These are phyloP conservation scores for Apiospora malaysiana DNA, from an alignment of 2,329 filamentous ascomycete species.

Conservation along the genomic window DNA sequence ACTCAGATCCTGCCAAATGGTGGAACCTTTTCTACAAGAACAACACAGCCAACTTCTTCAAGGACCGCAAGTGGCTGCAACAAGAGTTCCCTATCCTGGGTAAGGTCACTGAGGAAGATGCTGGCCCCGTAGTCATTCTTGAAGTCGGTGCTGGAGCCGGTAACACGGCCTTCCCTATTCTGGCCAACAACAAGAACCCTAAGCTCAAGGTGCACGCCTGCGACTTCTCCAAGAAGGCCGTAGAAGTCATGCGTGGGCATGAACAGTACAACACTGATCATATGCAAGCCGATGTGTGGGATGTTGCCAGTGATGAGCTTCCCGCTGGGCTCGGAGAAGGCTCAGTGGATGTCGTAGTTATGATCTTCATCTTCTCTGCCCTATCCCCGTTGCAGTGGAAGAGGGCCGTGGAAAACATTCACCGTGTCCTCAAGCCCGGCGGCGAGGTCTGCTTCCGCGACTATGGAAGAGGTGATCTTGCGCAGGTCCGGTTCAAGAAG, in stretches of 20 bases:
- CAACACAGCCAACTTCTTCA: conserved; percentile 97
- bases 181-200: conserved; percentile 83
- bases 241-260: conserved; percentile 87
- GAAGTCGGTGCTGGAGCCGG: conserved; percentile 96
- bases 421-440: conserved; percentile 84
- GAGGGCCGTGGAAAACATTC: conserved; percentile 80
- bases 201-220: conserved; percentile 87
- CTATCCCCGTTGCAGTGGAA: conserved; percentile 85
- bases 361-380: conserved; percentile 98
- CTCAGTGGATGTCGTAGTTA: conserved; percentile 88
- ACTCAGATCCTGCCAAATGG: conserved; percentile 89
- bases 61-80: conserved; percentile 94
- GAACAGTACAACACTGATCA: conserved; percentile 73
- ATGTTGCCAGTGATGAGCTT: conserved; percentile 74
- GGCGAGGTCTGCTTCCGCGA: conserved; percentile 95
- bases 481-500: conserved; percentile 97
- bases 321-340: conserved; percentile 78
- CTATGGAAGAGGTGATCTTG: conserved; percentile 93
- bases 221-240: conserved; percentile 94
- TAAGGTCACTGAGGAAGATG: conserved; percentile 72
- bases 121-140: conserved; percentile 74
- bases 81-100: conserved; percentile 94
- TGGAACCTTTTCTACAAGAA: conserved; percentile 99
- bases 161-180: conserved; percentile 93
- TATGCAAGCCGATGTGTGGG: conserved; percentile 95